Base-by-base conservation (phyloP, 768 basidiomycete species). In the Termitomyces sp. region DNA sequence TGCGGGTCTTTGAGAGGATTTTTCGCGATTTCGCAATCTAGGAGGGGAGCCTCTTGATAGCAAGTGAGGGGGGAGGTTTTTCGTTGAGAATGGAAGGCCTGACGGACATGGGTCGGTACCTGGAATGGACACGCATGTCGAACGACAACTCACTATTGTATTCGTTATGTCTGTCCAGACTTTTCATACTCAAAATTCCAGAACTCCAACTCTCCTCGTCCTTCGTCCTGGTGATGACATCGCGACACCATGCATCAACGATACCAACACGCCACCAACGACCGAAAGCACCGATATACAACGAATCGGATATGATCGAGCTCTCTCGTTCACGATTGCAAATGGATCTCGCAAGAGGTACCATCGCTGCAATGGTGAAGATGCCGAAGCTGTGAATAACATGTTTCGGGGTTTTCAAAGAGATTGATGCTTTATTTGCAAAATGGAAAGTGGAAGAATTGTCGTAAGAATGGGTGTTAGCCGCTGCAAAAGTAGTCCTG, bases 261-360 rank as follows among this genome's bases (percentile, higher is more conserved):
- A 82, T 71, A 40, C 90, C 90, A 44, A 88, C 91, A 45, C 87
- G 76, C 87, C 90, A 95, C 93, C 93, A 96, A 59, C 80, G 83
- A 1, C 93, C 93, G 70, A 95, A 95, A 11, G 87, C 87, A 30
- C 93, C 93, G 58, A 96, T 76, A 70, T 90, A 96, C 88, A 92
- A 93, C 35, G 87, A 83, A 70, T 94, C 88, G 28, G 83, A 79
- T 55, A 85, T 73, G 60, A 83, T 76, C 60, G 78, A 74, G 54
- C 67, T 70, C 62, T 82, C 78, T 30, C 71, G 66, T 66, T 77
- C 69, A 50, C 70, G 65, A 51, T 71, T 66, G 14, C 68, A 66
- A 37, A 66, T 62, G 53, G 73, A 65, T 65, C 74, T 75, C 55
- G 77, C 68, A 54, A 78, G 73, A 54, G 87, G 88, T 21, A 84